Conservation (phyloP, 352 stramenopile species). For the Pythium biforme region DNA sequence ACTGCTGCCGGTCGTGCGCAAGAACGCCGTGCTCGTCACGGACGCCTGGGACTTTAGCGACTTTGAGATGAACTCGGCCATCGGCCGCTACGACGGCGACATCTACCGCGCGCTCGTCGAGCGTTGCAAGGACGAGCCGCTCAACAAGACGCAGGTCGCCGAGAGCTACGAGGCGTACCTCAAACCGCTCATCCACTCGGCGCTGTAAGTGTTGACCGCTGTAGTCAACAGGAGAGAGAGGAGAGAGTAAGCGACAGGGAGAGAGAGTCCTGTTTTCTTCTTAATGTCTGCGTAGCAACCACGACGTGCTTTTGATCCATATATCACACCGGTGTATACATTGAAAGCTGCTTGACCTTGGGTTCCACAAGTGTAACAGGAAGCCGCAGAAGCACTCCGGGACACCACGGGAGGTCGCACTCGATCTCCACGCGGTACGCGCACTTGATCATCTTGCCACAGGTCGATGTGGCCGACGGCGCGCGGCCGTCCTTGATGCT, state of each 20-base stretch:
- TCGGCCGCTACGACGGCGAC: slow-evolving; percentile 70
- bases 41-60: slow-evolving; percentile 46
- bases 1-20: slow-evolving; percentile 40
- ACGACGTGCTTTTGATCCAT: background rate
- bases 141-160: slow-evolving; percentile 56
- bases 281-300: background rate
- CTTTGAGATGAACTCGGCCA: slow-evolving; percentile 70
- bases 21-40: slow-evolving; percentile 47
- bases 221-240: background rate
- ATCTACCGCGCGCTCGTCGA: slow-evolving; percentile 61
- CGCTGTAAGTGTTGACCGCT: slow-evolving; percentile 4
- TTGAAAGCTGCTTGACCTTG: background rate
- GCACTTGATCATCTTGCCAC: slow-evolving; percentile 42
- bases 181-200: slow-evolving; percentile 34
- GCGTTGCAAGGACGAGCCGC: slow-evolving; percentile 44
- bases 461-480: slow-evolving; percentile 42
- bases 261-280: background rate
- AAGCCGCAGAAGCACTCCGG: slow-evolving; percentile 46
- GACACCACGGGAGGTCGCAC: slow-evolving; percentile 60
- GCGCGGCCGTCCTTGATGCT: slow-evolving; percentile 9
- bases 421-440: slow-evolving; percentile 57
- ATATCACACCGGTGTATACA: too few relatives aligned
- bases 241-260: too few relatives aligned
- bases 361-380: slow-evolving; percentile 45
- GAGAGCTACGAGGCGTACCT: slow-evolving; percentile 58